A percentile compares a stretch with the other conserved stretches of the same genome.
Evolutionary conservation across 75 land plant species (phyloP).

Genomic region (Picea glauca): DNA sequence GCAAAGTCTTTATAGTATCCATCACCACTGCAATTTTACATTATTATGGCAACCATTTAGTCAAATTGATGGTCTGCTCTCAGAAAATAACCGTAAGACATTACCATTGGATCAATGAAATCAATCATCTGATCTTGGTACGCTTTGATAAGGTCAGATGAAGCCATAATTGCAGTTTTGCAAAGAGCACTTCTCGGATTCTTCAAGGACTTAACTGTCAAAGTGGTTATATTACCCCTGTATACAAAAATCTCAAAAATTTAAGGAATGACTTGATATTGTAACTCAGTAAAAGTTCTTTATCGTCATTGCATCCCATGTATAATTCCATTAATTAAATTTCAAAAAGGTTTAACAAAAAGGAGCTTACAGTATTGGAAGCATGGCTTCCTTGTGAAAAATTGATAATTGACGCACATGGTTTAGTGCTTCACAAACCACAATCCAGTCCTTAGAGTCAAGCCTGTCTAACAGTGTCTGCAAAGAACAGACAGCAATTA

Average conservation of each 20-base stretch:
- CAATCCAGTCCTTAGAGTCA: constrained; percentile 89
- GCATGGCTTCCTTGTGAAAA: constrained; percentile 66
- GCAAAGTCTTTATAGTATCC: no score
- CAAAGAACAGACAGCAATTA: constrained; percentile 4
- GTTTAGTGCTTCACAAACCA: constrained; percentile 77
- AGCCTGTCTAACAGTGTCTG: constrained; percentile 75
- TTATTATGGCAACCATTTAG: neutral
- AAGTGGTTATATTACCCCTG: constrained; percentile 59
- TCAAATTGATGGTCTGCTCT: neutral
- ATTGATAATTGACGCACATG: constrained; percentile 70
- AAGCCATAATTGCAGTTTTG: constrained; percentile 94
- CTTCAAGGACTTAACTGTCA: constrained; percentile 77
- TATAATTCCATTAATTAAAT: neutral
- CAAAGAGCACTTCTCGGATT: constrained; percentile 96
- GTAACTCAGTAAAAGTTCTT: no score
- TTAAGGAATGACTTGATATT: no score
- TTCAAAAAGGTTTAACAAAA: neutral
- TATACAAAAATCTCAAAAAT: neutral
- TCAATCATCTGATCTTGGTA: constrained; percentile 67
- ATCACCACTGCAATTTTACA: neutral
- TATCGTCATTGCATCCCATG: no score
- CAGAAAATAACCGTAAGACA: constrained; percentile 8
- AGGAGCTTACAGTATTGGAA: constrained; percentile 61
- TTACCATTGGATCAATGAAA: constrained; percentile 81
- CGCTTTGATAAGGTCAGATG: constrained; percentile 74